A percentile compares a stretch with the other conserved stretches of the same genome.
phyloP scores from a whole-genome alignment of 345 rosid genomes.

The Salix arbutifolia region DNA sequence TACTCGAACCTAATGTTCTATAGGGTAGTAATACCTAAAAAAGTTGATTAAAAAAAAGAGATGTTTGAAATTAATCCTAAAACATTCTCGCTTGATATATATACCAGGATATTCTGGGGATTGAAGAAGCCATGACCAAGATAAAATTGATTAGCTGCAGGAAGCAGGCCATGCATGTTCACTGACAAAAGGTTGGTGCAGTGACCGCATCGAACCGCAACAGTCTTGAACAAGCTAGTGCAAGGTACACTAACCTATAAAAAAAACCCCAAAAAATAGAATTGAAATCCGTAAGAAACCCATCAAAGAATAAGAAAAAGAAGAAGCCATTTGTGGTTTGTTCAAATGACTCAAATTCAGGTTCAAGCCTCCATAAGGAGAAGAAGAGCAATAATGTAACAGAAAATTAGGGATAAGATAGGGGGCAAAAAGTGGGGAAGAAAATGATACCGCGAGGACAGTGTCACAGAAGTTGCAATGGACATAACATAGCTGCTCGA shows the following conservation, averaged over 20 bases:
- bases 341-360: not conserved
- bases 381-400: not conserved
- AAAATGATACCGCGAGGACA: constrained; percentile 67
- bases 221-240: constrained; percentile 93
- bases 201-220: constrained; percentile 94
- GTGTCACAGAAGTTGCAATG: constrained; percentile 92
- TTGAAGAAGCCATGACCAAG: constrained; percentile 64
- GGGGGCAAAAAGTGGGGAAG: not conserved
- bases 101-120: constrained; percentile 51
- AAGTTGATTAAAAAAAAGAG: not conserved
- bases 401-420: not conserved
- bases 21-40: not conserved
- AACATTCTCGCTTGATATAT: not conserved
- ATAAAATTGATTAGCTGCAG: constrained; percentile 73
- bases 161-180: constrained; percentile 64
- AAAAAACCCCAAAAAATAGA: not conserved
- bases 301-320: not conserved
- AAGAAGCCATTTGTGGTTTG: not conserved
- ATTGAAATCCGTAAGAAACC: not conserved
- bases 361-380: not conserved
- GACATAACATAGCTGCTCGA: constrained; percentile 98
- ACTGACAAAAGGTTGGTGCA: constrained; percentile 86
- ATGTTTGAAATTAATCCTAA: not conserved
- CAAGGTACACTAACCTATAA: constrained; percentile 89
- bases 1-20: constrained; percentile 7